Evolutionary conservation across 2,329 filamentous ascomycete species (phyloP), one percentile per base, ranked within the genome.

Genomic region (Emericellopsis atlantica): DNA sequence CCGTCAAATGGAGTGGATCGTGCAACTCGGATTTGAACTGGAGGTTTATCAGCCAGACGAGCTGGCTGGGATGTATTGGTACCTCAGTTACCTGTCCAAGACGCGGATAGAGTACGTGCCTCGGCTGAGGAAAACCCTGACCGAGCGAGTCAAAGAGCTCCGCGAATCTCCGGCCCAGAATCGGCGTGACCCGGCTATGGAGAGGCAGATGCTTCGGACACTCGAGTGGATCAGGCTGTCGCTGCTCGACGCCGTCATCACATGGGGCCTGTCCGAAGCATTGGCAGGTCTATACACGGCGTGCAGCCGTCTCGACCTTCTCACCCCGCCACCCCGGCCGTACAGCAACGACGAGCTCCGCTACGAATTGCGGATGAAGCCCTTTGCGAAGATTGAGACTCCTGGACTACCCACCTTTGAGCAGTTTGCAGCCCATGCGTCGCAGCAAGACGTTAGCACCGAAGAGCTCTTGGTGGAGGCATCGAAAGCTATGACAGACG

Each of bases 1-100:
- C n/a, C 76, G 75, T 24, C 77, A 90, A 52, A 86, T 95, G 72
- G 82, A 90, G 55, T 83, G 80, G 68, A 81, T 93, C 36, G 72
- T 95, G 14, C 84, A 95, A 54, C 76, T 95, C 26, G 92, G 93
- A 11, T 96, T 98, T 57, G 92, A 98, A 60, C 79, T 95, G 11
- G 81, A 90, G 35, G 76, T 95, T 9, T 96, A 96, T 59, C 79
- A 90, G 40, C 72, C 79, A 0, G 83, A 94, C 56, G 92, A 98
- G 58, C 69, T 92, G 9, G 74, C 79, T 1, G 79, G 78, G 21
- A 94, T 95, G 84, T 96, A 96, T 59, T 92, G 84, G 79, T 88
- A 95, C 57, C 65, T 95, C 46, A 76, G 84, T 49, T 76, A 85
- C 62, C 64, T 93, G 44, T 67, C 83, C 53, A 74, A 79, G 54